Evolutionary conservation across 2,329 filamentous ascomycete species (phyloP).

Genomic region (Rhexocercosporidium sp.): DNA sequence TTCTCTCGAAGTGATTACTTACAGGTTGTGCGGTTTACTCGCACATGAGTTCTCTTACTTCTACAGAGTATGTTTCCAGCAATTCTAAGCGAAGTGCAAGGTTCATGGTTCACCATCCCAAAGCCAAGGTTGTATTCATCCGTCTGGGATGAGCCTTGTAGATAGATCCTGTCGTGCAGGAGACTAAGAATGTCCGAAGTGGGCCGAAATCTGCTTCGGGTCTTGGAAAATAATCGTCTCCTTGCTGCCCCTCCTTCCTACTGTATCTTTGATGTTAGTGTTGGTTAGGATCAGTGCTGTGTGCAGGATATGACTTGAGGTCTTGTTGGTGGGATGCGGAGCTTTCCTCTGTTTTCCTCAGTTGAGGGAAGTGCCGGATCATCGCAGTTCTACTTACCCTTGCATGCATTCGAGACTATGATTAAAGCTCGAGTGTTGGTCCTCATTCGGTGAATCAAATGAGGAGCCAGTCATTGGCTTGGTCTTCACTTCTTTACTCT

Average conservation of each 20-base stretch:
- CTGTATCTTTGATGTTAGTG: no score
- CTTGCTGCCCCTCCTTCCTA: no score
- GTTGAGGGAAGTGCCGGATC: not conserved
- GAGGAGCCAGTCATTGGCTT: not conserved
- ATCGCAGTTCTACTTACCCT: not conserved
- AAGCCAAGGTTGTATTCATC: conserved; percentile 4
- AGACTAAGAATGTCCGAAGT: conserved; percentile 3
- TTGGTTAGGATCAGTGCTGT: not conserved
- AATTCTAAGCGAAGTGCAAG: not conserved
- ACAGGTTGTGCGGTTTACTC: no score
- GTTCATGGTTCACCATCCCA: not conserved
- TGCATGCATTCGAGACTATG: not conserved
- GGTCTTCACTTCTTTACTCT: not conserved
- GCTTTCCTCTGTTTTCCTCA: not conserved
- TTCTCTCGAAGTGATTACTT: no score
- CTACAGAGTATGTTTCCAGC: not conserved
- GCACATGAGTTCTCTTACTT: no score
- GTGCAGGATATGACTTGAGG: not conserved
- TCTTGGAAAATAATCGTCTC: not conserved
- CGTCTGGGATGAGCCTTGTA: not conserved
- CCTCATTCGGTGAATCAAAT: not conserved
- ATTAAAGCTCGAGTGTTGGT: not conserved
- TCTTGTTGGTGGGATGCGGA: not conserved
- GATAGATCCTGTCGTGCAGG: not conserved
- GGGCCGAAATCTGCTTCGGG: not conserved